Evolutionary conservation across 306 rosid genomes (phyloP).

Genomic region (Gleditsia sinensis): DNA sequence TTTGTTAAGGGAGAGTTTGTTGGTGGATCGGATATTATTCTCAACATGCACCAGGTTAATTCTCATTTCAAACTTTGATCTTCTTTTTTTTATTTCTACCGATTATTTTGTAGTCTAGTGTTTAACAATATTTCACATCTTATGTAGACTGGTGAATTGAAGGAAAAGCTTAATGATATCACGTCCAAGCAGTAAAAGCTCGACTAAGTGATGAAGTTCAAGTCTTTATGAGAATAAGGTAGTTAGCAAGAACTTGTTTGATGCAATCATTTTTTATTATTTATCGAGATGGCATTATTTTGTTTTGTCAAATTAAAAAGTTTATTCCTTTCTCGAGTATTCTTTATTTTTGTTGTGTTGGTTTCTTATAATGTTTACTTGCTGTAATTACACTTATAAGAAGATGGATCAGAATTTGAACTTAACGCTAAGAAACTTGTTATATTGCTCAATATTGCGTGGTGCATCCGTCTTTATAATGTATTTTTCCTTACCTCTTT

Average conservation of each 20-base stretch:
- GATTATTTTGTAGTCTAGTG: neutral
- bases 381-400: neutral
- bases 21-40: conserved; percentile 77
- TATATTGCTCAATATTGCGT: neutral
- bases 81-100: neutral
- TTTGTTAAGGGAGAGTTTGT: conserved; percentile 75
- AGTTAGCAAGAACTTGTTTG: conserved; percentile 27
- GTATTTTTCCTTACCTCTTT: too few relatives aligned
- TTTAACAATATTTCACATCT: conserved; percentile 19
- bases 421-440: neutral
- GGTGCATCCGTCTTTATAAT: too few relatives aligned
- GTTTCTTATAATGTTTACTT: conserved; percentile 12
- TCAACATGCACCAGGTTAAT: conserved; percentile 67
- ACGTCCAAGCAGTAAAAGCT: conserved; percentile 17
- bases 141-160: conserved; percentile 59
- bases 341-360: neutral
- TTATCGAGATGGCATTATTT: conserved; percentile 26
- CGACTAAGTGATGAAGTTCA: neutral
- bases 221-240: conserved; percentile 19
- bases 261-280: conserved; percentile 27
- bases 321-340: neutral
- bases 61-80: neutral
- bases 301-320: conserved; percentile 22
- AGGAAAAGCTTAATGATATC: conserved; percentile 57
- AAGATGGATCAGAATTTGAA: too few relatives aligned